These are phyloP conservation scores for Gracilaria gracilis DNA, from an alignment of 23 red algal genomes.

Conservation along the genomic window DNA sequence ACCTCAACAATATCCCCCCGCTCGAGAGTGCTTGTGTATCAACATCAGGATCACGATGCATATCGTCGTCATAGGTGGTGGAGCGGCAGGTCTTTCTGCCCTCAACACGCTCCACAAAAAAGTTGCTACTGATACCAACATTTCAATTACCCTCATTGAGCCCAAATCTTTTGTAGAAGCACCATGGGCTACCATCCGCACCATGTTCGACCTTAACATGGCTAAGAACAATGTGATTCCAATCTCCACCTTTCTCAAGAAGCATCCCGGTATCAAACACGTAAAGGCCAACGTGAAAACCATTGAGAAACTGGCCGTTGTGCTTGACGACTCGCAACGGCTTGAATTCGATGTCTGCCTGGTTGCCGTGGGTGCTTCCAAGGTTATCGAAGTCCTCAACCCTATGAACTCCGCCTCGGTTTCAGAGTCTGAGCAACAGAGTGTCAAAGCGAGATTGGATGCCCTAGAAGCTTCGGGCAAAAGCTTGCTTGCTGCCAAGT, in stretches of 20 bases:
- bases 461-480: conserved; percentile 23
- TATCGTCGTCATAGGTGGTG: conserved; percentile 53
- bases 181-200: conserved; percentile 59
- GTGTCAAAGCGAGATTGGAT: conserved; percentile 5
- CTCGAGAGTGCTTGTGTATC: neutral
- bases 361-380: conserved; percentile 38
- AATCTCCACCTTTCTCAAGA: conserved; percentile 17
- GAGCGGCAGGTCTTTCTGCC: conserved; percentile 23
- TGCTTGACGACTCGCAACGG: conserved; percentile 17
- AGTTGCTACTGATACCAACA: neutral
- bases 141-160: conserved; percentile 51
- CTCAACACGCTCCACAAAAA: neutral
- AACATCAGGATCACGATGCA: too few species aligned
- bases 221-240: neutral
- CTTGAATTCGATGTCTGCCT: conserved; percentile 60
- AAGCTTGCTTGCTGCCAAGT: neutral
- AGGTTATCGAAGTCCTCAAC: neutral
- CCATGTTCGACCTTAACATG: conserved; percentile 42
- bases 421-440: neutral
- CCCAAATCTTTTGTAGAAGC: conserved; percentile 61
- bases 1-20: neutral
- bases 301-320: neutral
- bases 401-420: neutral
- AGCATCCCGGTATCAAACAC: conserved; percentile 25
- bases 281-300: conserved; percentile 19